Base-by-base conservation (phyloP, 192 early-diverging fungal species). In the Umbelopsis isabellina region DNA sequence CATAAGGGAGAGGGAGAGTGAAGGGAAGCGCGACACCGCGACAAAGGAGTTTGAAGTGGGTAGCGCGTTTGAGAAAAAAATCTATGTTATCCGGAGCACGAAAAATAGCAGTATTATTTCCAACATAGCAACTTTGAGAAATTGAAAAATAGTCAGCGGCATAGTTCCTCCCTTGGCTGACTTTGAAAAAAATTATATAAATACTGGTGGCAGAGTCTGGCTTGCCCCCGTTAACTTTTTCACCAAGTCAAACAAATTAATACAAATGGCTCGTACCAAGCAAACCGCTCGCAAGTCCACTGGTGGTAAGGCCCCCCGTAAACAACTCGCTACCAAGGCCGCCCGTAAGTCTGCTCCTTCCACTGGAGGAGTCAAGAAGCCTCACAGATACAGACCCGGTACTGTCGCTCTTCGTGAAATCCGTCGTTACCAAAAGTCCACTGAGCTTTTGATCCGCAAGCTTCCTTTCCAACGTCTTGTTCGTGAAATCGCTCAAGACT, bases 201-300 rank as follows among this genome's bases (percentile, higher is more conserved):
- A 65, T 52, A 61, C 67, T 49, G 47, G 69, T 25, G 41, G 21
- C 61, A 48, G 23, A 61, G 46, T 49, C 22, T 69, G 23, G 18
- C 6, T 41, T 41, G 37, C 49, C 49, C 49, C 49, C 47, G 65
- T 69, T n/a, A 45, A 25, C 11, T 67, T 72, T 48, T 52, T 58
- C 46, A 65, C 66, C 83, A 99, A 99, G 85, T 98, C 96, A 51
- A 99, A 90, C 46, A 41, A 41, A 41, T 9, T 41, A 4, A 4
- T 4, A 68, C 75, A 61, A 77, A 87, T 87, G 85, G 85, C 83
- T 50, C 82, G 85, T 75, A 86, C 85, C 52, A 86, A 97, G 87
- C 97, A 98, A 83, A 98, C 95, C 53, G 95, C 97, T 46, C 93
- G 97, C 82, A 98, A 99, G 84, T 98, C 96, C 55, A 99, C 97